phyloP scores from a whole-genome alignment of 768 basidiomycete species.

The Collybiopsis confluens region DNA sequence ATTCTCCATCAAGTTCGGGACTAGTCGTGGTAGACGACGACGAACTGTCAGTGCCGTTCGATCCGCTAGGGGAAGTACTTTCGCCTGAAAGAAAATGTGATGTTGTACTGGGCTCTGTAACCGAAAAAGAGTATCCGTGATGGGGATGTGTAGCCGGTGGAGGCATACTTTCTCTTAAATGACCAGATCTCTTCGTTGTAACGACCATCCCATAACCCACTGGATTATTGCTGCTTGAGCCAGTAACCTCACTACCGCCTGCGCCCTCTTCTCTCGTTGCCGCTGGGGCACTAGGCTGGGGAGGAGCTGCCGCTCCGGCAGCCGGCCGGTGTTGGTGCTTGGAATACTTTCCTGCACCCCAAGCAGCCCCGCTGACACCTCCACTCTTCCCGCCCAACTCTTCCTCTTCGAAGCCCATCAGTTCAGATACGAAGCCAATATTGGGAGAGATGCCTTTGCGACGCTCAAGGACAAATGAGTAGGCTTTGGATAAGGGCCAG shows the following conservation, averaged over 20 bases:
- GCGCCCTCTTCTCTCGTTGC: conserved; percentile 2
- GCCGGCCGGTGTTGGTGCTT: conserved; percentile 1
- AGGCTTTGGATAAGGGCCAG: conserved; percentile 91
- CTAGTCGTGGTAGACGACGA: conserved; percentile 3
- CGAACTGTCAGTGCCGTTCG: not conserved
- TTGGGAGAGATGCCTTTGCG: conserved; percentile 95
- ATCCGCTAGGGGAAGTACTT: not conserved
- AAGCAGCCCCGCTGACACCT: conserved; percentile 40
- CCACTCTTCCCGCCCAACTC: conserved; percentile 77
- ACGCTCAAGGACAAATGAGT: conserved; percentile 86
- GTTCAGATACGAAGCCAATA: conserved; percentile 94
- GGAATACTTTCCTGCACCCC: conserved; percentile 21
- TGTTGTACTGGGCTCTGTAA: conserved; percentile 1
- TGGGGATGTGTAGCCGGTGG: conserved; percentile 25
- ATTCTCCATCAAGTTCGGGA: conserved; percentile 3
- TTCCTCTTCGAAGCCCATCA: conserved; percentile 94
- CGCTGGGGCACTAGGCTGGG: conserved; percentile 7
- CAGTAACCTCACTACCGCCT: not conserved
- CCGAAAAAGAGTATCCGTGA: conserved; percentile 22
- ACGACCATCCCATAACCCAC: conserved; percentile 39
- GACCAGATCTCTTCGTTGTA: conserved; percentile 51
- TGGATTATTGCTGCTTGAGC: conserved; percentile 1
- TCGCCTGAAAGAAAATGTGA: not conserved
- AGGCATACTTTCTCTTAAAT: conserved; percentile 74
- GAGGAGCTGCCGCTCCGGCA: conserved; percentile 18